Base-by-base conservation (phyloP, 768 basidiomycete species). In the Exsudoporus frostii region DNA sequence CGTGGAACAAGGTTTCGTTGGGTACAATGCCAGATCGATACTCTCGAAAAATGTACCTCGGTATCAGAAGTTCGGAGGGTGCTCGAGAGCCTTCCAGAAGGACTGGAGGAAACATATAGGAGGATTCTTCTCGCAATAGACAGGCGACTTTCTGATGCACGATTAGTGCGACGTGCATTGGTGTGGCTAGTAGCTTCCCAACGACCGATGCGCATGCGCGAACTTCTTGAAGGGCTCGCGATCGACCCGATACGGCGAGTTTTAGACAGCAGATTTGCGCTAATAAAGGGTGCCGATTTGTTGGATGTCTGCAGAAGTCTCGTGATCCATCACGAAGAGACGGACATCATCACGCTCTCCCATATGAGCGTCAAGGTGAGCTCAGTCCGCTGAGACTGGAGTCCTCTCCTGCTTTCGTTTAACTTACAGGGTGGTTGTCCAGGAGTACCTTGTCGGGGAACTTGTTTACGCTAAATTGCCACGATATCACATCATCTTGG, bases 41-140 rank as follows among this genome's bases (percentile, higher is more conserved):
- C 41, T 1, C 51, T 59, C 2, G 51, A 45, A 33, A 24, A 32
- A 5, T 54, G 52, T 40, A 15, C 15, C 4, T 40, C 40, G 0
- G 15, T n/a, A 24, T 13, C 10, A 1, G 36, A 45, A 7, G 46
- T 60, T 37, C 27, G 42, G 7, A 29, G 4, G 6, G 48, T 44
- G 15, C 50, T 57, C 2, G 17, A 52, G 11, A 39, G 44, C 29
- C 62, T 57, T 13, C 59, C 59, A 1, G 44, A 39, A 8, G 59
- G 63, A 27, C 30, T 64, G 1, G 56, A 66, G n/a, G 64, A 66
- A 29, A 66, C 64, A 0, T 60, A 63, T 13, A 45, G 59, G 17
- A 55, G 64, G 9, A 65, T 63, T 19, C 53, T 65, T 8, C 20
- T 40, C 3, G 39, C 41, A 1, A 53, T 66, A 0, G 45, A 63